Conservation (phyloP, 1,139 yeast species). For the Debaryomycetaceae sp. region DNA sequence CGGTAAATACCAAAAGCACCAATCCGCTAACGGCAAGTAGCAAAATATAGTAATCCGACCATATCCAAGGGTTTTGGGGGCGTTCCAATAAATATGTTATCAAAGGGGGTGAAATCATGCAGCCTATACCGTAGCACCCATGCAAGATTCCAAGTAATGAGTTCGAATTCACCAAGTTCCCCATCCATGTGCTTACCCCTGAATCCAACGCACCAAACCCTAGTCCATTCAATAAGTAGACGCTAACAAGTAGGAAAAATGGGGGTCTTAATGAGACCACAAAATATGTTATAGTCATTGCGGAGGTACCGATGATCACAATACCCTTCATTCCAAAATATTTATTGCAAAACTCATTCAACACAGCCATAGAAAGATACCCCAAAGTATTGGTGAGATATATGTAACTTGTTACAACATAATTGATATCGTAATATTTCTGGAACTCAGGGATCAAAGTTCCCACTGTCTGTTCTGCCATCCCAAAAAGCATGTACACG, state of each 20-base stretch:
- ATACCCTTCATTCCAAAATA: conserved; percentile 37
- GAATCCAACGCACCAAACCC: conserved; percentile 65
- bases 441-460: conserved; percentile 51
- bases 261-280: conserved; percentile 33
- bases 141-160: conserved; percentile 65
- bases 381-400: conserved; percentile 36
- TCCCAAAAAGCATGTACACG: conserved; percentile 45
- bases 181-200: conserved; percentile 56
- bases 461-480: conserved; percentile 59
- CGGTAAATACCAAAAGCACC: conserved; percentile 15
- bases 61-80: conserved; percentile 35
- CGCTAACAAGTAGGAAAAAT: conserved; percentile 28
- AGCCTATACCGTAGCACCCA: conserved; percentile 67
- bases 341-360: conserved; percentile 29
- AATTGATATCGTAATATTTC: conserved; percentile 40
- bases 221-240: conserved; percentile 47
- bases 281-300: conserved; percentile 30
- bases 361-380: conserved; percentile 37
- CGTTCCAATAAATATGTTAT: conserved; percentile 43
- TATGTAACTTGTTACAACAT: conserved; percentile 32
- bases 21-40: conserved; percentile 25
- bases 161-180: conserved; percentile 53
- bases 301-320: conserved; percentile 26
- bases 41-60: conserved; percentile 48
- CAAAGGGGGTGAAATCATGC: conserved; percentile 61